Evolutionary conservation across 257 asterid genomes (phyloP).

Genomic region (Solanum arcanum): DNA sequence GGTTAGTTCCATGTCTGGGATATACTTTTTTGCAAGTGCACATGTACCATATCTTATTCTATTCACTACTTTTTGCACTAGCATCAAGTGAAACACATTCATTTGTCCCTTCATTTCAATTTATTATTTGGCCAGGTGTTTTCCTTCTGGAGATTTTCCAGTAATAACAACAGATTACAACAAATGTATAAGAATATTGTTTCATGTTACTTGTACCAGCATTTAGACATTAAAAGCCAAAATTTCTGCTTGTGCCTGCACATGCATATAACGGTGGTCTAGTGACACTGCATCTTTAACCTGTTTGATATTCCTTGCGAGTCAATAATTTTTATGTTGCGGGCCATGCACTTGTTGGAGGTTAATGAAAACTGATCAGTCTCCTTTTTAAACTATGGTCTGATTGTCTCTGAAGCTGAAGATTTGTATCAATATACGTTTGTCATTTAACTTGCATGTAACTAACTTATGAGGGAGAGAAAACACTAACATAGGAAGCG

Average conservation of each 20-base stretch:
- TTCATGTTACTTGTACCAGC: neutral
- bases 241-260: neutral
- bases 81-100: neutral
- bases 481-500: neutral
- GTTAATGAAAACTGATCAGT: neutral
- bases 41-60: neutral
- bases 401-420: neutral
- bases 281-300: neutral
- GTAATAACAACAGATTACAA: neutral
- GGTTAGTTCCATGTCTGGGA: conserved; percentile 25
- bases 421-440: neutral
- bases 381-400: neutral
- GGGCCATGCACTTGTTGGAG: neutral
- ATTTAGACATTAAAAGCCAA: neutral
- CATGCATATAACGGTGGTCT: neutral
- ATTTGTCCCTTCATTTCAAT: neutral
- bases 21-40: neutral
- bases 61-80: neutral
- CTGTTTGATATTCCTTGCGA: neutral
- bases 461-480: neutral
- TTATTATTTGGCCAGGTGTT: neutral
- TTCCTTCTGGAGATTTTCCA: neutral
- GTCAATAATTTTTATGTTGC: neutral
- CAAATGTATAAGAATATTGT: neutral
- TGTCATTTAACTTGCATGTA: neutral